These are phyloP conservation scores for Guadua angustifolia DNA, from an alignment of 176 grass and related monocot genomes.

Conservation along the genomic window DNA sequence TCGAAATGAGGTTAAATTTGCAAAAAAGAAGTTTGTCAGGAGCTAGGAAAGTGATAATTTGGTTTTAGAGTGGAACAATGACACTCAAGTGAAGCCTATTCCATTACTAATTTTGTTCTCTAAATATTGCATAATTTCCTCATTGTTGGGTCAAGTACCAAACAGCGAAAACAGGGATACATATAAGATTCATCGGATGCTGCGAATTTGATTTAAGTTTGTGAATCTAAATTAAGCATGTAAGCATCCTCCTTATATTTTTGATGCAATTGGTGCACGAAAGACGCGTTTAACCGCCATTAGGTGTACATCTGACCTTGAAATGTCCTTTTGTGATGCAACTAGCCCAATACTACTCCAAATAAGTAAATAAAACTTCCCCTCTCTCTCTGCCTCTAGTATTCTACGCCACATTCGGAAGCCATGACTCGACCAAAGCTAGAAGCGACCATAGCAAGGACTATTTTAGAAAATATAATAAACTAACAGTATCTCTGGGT, in stretches of 20 bases:
- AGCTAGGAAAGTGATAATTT: too few relatives aligned
- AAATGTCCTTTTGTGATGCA: conserved; percentile 28
- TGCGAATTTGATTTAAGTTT: conserved; percentile 14
- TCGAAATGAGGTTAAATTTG: too few relatives aligned
- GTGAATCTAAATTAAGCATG: conserved; percentile 1
- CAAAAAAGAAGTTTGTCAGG: too few relatives aligned
- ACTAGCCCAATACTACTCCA: conserved; percentile 18
- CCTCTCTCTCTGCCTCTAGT: too few relatives aligned
- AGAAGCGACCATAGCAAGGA: conserved; percentile 2
- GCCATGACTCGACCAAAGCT: conserved; percentile 14
- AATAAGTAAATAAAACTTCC: too few relatives aligned
- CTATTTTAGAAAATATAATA: background rate
- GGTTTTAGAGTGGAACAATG: background rate
- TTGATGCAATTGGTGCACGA: conserved; percentile 13
- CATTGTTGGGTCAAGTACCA: background rate
- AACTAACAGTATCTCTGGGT: background rate
- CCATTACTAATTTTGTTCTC: background rate
- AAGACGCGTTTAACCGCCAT: conserved; percentile 44
- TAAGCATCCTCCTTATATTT: background rate
- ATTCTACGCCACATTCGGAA: background rate
- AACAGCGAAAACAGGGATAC: background rate
- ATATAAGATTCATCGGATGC: background rate
- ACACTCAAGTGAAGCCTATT: background rate
- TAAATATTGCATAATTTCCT: background rate
- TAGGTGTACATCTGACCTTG: background rate